Evolutionary conservation across 2,329 filamentous ascomycete species (phyloP).

Genomic region (Pyrenochaeta sp.): DNA sequence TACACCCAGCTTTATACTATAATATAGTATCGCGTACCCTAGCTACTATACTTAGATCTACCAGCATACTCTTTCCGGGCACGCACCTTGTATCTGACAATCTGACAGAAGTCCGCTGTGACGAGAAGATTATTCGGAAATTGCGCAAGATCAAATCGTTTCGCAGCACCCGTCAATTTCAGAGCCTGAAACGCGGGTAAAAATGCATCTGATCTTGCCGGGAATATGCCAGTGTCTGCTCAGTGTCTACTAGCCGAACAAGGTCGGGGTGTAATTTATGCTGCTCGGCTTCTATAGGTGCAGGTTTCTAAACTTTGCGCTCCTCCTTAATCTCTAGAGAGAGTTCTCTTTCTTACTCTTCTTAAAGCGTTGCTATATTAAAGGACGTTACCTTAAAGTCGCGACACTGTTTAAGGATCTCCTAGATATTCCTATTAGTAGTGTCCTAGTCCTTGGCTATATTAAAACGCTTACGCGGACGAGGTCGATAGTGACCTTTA

Average conservation of each 20-base stretch:
- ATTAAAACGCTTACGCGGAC: slow-evolving; percentile 1
- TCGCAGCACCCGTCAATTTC: slow-evolving; percentile 49
- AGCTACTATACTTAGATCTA: too few relatives aligned
- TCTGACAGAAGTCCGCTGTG: slow-evolving; percentile 60
- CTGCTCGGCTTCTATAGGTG: slow-evolving; percentile 42
- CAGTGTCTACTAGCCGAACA: slow-evolving; percentile 48
- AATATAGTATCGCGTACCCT: too few relatives aligned
- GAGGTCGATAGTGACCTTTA: slow-evolving; percentile 60
- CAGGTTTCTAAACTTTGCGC: slow-evolving; percentile 61
- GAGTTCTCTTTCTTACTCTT: slow-evolving; percentile 75
- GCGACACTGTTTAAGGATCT: slow-evolving; percentile 23
- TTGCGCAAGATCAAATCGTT: slow-evolving; percentile 37
- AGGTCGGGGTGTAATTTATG: slow-evolving; percentile 60
- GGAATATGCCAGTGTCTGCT: slow-evolving; percentile 46
- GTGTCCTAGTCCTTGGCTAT: slow-evolving; percentile 14
- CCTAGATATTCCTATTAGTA: slow-evolving; percentile 15
- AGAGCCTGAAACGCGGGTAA: slow-evolving; percentile 58
- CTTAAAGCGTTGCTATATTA: slow-evolving; percentile 56
- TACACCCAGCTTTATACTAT: too few relatives aligned
- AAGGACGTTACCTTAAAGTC: slow-evolving; percentile 34
- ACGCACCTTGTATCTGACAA: too few relatives aligned
- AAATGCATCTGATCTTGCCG: slow-evolving; percentile 42
- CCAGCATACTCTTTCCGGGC: slow-evolving; percentile 2
- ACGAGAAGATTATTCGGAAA: slow-evolving; percentile 55
- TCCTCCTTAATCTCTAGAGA: slow-evolving; percentile 70